These are phyloP conservation scores for Botrytis squamosa DNA, from an alignment of 2,329 filamentous ascomycete species.

Conservation along the genomic window DNA sequence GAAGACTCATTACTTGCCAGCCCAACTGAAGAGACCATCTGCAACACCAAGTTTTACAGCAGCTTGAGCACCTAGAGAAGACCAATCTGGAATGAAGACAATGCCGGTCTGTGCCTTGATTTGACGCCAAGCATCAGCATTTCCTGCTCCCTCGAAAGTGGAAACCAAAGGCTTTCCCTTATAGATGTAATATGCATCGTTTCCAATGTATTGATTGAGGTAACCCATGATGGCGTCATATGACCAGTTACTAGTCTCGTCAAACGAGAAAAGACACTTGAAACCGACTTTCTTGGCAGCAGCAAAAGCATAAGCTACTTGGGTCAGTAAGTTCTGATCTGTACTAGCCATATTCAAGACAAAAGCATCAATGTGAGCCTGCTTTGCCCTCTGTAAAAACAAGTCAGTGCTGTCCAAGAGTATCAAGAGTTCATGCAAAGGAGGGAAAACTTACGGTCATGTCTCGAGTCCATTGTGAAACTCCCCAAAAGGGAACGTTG, in stretches of 20 bases:
- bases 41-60: not conserved
- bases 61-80: constrained; percentile 5
- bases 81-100: constrained; percentile 11
- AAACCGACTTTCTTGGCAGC: not conserved
- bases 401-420: not conserved
- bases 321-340: not conserved
- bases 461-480: not conserved
- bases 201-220: not conserved
- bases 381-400: not conserved
- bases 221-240: not conserved
- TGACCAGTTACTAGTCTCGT: not conserved
- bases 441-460: not conserved
- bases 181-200: not conserved
- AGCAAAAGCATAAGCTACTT: not conserved
- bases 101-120: constrained; percentile 9
- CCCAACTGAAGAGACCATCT: constrained; percentile 12
- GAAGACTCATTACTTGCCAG: not conserved
- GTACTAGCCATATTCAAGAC: not conserved
- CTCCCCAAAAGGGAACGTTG: not conserved
- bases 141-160: constrained; percentile 7
- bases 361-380: not conserved
- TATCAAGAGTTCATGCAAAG: not conserved
- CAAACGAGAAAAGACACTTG: constrained; percentile 2
- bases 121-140: not conserved
- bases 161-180: constrained; percentile 7